Evolutionary conservation across 2,329 filamentous ascomycete species (phyloP), one percentile per base, ranked within the genome.

Genomic region (Hirsutella rhossiliensis): DNA sequence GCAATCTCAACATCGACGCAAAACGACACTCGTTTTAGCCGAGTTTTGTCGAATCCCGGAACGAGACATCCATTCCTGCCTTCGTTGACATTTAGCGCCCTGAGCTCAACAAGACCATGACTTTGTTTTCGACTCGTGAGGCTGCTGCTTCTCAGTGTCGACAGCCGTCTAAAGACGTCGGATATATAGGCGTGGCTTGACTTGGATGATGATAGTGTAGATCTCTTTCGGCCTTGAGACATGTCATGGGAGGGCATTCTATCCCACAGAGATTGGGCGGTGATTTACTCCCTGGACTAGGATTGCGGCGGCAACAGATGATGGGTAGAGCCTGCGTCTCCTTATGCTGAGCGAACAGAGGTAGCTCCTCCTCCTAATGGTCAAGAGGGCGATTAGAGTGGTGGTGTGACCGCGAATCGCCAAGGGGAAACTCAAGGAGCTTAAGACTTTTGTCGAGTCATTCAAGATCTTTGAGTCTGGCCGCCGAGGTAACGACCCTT

Each of bases 1-100:
- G 90, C 90, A 56, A 98, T 94, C 62, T 98, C 92, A 4, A 98
- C 89, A 57, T 98, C 92, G 3, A 98, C 92, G 53, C 87, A 95
- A 57, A 98, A 98, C 0, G 90, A 85, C 0, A 98, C 92, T 43
- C 88, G 79, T 43, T 87, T 78, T 47, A 98, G 64, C 60, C 92
- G 95, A 41, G 78, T 77, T 55, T 82, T 78, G 51, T 88, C 81
- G 40, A 98, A 69, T 52, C 94, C 89, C 5, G 77, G 69, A 28
- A 97, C 78, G 19, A 78, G 73, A 60, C 87, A 94, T 50, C 92
- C 72, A 56, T 90, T 81, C 37, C 92, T 78, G 52, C 82, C 75
- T 11, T 69, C 78, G 58, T 97, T 87, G 38, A 96, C 73, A 56
- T 98, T 97, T 66, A 97, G 68, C 7, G 95, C 73, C 51, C 72